Evolutionary conservation across 2,329 filamentous ascomycete species (phyloP).

Genomic region (Cadophora sp.): DNA sequence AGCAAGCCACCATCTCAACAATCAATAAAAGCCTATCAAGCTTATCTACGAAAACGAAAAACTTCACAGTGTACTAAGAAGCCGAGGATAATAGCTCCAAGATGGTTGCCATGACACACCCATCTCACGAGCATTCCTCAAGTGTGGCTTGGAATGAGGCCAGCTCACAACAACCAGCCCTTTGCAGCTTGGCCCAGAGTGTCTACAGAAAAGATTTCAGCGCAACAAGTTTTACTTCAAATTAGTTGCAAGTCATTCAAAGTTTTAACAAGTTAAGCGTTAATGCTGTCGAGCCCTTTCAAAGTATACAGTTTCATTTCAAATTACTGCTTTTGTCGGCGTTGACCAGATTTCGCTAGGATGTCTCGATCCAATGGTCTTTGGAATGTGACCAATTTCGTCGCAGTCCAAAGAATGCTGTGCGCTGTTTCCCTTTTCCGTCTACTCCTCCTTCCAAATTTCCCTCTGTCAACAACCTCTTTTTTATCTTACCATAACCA

Average conservation of each 20-base stretch:
- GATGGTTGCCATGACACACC: not conserved
- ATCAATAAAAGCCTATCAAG: not conserved
- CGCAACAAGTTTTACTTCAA: not conserved
- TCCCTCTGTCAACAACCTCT: constrained; percentile 3
- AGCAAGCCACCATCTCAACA: too few species aligned
- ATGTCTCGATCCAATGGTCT: not conserved
- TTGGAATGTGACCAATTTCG: constrained; percentile 14
- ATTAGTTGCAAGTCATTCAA: not conserved
- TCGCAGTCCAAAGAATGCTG: constrained; percentile 9
- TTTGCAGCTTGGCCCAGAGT: not conserved
- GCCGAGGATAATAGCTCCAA: not conserved
- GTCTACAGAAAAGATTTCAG: not conserved
- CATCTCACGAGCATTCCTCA: constrained; percentile 1
- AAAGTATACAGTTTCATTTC: not conserved
- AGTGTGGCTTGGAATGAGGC: not conserved
- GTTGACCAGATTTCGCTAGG: not conserved
- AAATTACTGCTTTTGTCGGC: not conserved
- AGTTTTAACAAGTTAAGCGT: not conserved
- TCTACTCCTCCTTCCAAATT: not conserved
- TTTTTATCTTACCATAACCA: constrained; percentile 8
- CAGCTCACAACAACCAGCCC: not conserved
- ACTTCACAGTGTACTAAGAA: not conserved
- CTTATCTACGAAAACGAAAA: not conserved
- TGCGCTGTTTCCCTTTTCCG: not conserved
- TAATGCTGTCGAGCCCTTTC: not conserved